Evolutionary conservation across 1,284 basidiomycete genomes (phyloP), one percentile per base, ranked within the genome.

Genomic region (Ceratobasidium sp.): DNA sequence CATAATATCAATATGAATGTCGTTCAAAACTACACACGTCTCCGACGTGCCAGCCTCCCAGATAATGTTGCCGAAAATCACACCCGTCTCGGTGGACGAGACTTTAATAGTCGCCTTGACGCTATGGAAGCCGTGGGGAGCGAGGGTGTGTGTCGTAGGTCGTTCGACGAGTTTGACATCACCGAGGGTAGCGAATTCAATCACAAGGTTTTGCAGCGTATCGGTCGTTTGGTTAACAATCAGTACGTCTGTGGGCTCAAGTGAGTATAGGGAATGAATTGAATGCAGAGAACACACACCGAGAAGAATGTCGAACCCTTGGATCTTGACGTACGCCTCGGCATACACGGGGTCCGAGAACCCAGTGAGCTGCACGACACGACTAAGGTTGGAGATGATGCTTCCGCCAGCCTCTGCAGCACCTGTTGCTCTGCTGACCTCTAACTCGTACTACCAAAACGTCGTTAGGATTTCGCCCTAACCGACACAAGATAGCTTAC

Each of bases 101-200:
- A 90, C 93, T 83, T 99, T 99, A 83, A 99, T 97, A 0, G 96
- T 98, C 15, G 96, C 95, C 79, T 98, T 98, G 82, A 99, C 94
- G 77, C 90, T 95, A 80, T 98, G 97, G 90, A 98, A 99, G 35
- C 92, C 93, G 77, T 98, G 94, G 0, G 96, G 96, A 0, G 89
- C 96, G 49, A 99, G 86, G 0, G 96, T 99, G 77, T 96, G 92
- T 12, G 94, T 89, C 1, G 92, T 85, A 1, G 97, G 96, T 27
- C 96, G 86, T 79, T 99, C 97, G 15, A 99, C 95, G 15, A 99
- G 89, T 79, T 98, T 98, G 57, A 99, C 85, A 77, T 99, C 97
- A 38, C 97, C 97, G 0, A 99, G 84, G 0, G 96, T 99, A 0
- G 97, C 96, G 75, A 99, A 98, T 79, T 99, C 97, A 70, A 99